Evolutionary conservation across 306 rosid genomes (phyloP), one percentile per base, ranked within the genome.

Genomic region (Vigna nakashimae): DNA sequence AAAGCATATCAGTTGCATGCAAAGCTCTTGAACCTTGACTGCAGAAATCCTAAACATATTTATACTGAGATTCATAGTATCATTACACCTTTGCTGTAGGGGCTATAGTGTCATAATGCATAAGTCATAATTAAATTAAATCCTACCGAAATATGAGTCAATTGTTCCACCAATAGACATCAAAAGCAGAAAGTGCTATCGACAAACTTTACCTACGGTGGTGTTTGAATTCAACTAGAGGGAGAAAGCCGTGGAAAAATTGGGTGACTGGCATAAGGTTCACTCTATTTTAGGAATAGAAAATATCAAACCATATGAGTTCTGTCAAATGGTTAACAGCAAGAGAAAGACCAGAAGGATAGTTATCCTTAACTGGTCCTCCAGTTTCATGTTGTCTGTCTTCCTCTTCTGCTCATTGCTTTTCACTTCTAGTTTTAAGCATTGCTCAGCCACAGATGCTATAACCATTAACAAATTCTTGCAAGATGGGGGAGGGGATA

Each of bases 371-470:
- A 84, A 74, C 59, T 78, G 73, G 40, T 81, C 66, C 74, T 78
- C 74, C 76, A 83, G 64, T 71, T 74, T 56, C 84, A 81, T 83
- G 88, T 11, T 77, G 42, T 62, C 66, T 77, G 6, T 78, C 72
- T 77, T 75, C 68, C 76, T 75, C 50, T 71, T 83, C 45, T 73
- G 68, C 66, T 56, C 83, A 48, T 72, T 86, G 56, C 55, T 90
- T 74, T 76, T 82, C 79, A 72, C 74, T 63, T 59, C 71, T 45
- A 52, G 74, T 63, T 45, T 74, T 38, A 52, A 69, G 48, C 74
- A 75, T 81, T 81, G 89, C 72, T 75, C 73, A 56, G 91, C 93
- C 40, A 78, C 36, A 80, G 96, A 92, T 76, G 66, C 60, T 71
- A 77, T 87, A 69, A 69, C 62, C 45, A 64, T 71, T 15, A 70